Evolutionary conservation across 108 stramenopile species (phyloP).

Genomic region (Skeletonema tropicum): DNA sequence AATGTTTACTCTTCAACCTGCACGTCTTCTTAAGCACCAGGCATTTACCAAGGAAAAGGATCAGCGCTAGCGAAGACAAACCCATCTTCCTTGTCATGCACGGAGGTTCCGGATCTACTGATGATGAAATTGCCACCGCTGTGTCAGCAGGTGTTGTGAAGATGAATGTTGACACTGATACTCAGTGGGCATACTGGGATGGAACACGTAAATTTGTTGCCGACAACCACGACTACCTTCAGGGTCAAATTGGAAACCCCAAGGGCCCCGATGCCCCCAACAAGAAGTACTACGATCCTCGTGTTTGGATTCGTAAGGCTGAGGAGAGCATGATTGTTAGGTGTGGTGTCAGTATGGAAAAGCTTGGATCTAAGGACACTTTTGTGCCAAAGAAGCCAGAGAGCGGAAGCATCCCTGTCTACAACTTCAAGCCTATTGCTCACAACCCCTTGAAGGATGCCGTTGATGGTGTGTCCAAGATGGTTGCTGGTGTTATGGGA

Average conservation of each 20-base stretch:
- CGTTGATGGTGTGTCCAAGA: constrained; percentile 12
- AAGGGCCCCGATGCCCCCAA: constrained; percentile 95
- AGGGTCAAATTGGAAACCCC: constrained; percentile 97
- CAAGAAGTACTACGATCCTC: constrained; percentile 99
- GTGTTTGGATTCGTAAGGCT: constrained; percentile 95
- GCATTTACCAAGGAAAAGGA: constrained; percentile 85
- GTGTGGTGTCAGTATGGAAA: constrained; percentile 81
- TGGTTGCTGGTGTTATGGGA: constrained; percentile 9
- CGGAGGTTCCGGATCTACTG: constrained; percentile 95
- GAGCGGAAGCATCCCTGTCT: constrained; percentile 22
- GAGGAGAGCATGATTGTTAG: constrained; percentile 92
- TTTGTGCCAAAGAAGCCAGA: constrained; percentile 52
- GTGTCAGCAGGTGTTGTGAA: constrained; percentile 91
- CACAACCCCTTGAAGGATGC: constrained; percentile 30
- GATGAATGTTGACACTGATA: constrained; percentile 99
- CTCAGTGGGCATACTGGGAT: constrained; percentile 97
- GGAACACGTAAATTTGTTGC: constrained; percentile 85
- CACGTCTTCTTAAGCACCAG: constrained; percentile 87
- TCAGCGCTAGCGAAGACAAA: constrained; percentile 59
- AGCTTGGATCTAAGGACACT: constrained; percentile 74
- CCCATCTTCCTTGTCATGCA: constrained; percentile 97
- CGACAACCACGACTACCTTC: constrained; percentile 85
- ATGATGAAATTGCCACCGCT: constrained; percentile 91
- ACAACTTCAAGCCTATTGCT: constrained; percentile 41
- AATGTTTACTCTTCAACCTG: constrained; percentile 92